Conservation (phyloP, 805 yeast genomes). For the Candida nonsorbophila region DNA sequence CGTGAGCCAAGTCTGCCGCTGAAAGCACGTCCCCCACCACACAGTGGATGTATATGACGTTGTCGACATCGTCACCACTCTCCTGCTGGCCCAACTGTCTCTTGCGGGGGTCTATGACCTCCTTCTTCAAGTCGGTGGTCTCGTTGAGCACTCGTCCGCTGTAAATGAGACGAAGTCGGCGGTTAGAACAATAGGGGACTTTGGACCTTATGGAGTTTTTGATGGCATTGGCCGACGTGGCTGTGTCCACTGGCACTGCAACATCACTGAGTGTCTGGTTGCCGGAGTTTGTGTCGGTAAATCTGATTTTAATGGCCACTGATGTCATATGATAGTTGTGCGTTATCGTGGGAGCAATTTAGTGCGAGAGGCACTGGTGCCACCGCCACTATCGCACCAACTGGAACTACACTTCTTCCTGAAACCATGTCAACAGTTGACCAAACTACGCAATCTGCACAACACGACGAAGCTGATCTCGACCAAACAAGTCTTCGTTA, state of each 20-base stretch:
- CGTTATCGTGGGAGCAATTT: too few relatives aligned
- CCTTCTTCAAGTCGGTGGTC: slow-evolving; percentile 48
- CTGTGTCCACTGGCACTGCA: slow-evolving; percentile 18
- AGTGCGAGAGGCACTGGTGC: too few relatives aligned
- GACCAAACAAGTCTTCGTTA: slow-evolving; percentile 47
- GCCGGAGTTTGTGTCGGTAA: background rate
- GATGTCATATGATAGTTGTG: too few relatives aligned
- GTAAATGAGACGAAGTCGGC: slow-evolving; percentile 60
- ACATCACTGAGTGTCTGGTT: background rate
- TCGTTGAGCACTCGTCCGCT: slow-evolving; percentile 63
- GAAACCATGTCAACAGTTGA: too few relatives aligned
- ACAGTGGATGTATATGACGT: slow-evolving; percentile 67
- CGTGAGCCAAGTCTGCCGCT: slow-evolving; percentile 51
- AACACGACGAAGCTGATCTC: slow-evolving; percentile 6
- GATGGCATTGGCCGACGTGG: too few relatives aligned
- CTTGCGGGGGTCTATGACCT: too few relatives aligned
- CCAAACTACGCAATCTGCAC: too few relatives aligned
- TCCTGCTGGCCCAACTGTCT: too few relatives aligned
- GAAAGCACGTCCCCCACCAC: slow-evolving; percentile 64
- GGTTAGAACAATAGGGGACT: slow-evolving; percentile 22
- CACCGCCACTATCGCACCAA: too few relatives aligned
- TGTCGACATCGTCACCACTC: slow-evolving; percentile 7
- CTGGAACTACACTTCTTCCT: too few relatives aligned
- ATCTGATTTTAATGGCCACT: too few relatives aligned
- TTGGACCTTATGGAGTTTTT: slow-evolving; percentile 23